Base-by-base conservation (phyloP, 2,329 filamentous ascomycete genomes). In the Sporothrix brasiliensis region DNA sequence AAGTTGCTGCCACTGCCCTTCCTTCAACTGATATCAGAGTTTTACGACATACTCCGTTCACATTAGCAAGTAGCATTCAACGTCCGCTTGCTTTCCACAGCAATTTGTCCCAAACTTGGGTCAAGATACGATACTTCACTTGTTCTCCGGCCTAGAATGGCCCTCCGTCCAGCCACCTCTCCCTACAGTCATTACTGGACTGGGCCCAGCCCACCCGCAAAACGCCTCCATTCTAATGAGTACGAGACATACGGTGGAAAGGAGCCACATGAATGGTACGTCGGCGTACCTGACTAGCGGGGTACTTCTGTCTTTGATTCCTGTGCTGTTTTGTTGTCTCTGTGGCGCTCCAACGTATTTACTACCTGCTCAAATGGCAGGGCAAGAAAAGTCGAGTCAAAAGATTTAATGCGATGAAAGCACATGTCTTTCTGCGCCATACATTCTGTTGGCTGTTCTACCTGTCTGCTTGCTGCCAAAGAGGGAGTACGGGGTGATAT, bases 281-380 rank as follows among this genome's bases (percentile, higher is more conserved):
- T 34, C 34, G 39, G 60, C 60, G 69, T 70, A 34, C 69, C 69
- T 70, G 63, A 61, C 63, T 68, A 70, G 69, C 53, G 61, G 69
- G 53, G 68, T 41, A 50, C 52, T 30, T 54, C n/a, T 49, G 14
- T 34, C n/a, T 60, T 27, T 65, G 47, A 16, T 47, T 47, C 13
- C 58, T 61, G 58, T 61, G 21, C n/a, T 34, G 16, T 63, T 13
- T 5, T 34, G 16, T 63, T 27, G 11, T 27, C n/a, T 61, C 10
- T 10, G 5, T 34, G 13, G 52, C 21, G 69, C 49, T 60, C 69
- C 69, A 70, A 69, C 16, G 9, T 58, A 9, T 34, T 34, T 34
- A 34, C 34, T 34, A 34, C 34, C 5, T 34, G 34, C 9, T 6
- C 49, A 41, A 24, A 9, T 5, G 21, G 41, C 16, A 21, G 1